Conservation (phyloP, 306 rosid species). For the Cicer pinnatifidum region DNA sequence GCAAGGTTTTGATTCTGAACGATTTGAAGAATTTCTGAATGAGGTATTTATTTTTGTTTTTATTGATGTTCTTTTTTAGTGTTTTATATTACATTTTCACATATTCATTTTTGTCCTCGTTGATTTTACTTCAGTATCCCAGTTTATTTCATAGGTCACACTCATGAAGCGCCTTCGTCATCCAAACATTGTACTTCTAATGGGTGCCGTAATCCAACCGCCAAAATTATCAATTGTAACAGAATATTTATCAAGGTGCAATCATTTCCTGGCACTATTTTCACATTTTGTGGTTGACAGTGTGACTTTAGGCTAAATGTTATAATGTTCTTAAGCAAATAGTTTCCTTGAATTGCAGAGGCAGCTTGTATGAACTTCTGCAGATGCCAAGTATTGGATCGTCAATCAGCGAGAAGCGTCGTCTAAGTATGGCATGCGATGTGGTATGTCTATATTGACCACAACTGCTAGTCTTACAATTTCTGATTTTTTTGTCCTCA, state of each 20-base stretch:
- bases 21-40: constrained; percentile 73
- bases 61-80: not conserved
- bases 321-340: constrained; percentile 34
- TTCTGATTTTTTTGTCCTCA: constrained; percentile 25
- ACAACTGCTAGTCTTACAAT: constrained; percentile 31
- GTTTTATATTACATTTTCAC: constrained; percentile 16
- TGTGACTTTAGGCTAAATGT: constrained; percentile 23
- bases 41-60: constrained; percentile 61
- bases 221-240: constrained; percentile 95
- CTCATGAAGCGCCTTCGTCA: constrained; percentile 88
- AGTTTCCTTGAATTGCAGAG: constrained; percentile 66
- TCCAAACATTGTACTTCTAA: constrained; percentile 93
- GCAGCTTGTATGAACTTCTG: constrained; percentile 87
- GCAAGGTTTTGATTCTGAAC: constrained; percentile 77
- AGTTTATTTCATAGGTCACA: constrained; percentile 67
- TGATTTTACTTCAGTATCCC: constrained; percentile 41
- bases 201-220: constrained; percentile 93
- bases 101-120: not conserved
- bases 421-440: constrained; percentile 85
- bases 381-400: constrained; percentile 64
- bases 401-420: constrained; percentile 69
- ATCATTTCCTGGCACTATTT: constrained; percentile 38
- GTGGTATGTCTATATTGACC: constrained; percentile 62
- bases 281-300: constrained; percentile 22
- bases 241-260: constrained; percentile 89